Base-by-base conservation (phyloP, 2,329 filamentous ascomycete species). In the Teratosphaeriaceae sp. region DNA sequence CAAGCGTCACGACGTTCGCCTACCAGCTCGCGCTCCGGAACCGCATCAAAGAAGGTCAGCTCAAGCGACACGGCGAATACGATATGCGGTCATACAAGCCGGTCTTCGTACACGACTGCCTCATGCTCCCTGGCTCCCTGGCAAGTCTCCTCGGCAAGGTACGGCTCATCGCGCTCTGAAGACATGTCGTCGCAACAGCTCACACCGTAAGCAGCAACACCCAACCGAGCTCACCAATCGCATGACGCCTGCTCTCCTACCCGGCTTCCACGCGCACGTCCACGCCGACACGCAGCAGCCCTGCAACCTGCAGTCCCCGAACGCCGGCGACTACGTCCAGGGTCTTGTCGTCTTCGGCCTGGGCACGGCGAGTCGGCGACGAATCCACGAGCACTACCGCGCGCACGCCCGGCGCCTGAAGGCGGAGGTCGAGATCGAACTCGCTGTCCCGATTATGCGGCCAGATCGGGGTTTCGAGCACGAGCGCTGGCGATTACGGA, bases 21-120 rank as follows among this genome's bases (percentile, higher is more conserved):
- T 52, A 60, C 39, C 44, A 57, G 22, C 45, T 37, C n/a, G 55
- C 55, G 2, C 49, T 60, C 6, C 40, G 33, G n/a, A 60, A 58
- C 40, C 53, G 55, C 16, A 45, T 61, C 20, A 20, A 38, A 13
- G 42, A 48, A 34, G 37, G 35, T n/a, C 34, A 49, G 21, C 42
- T 76, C 36, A 68, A 66, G 15, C 69, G 74, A 47, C 73, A 72
- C 12, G 71, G 67, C 47, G 67, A 74, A 20, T 74, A 76, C 51
- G 74, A 74, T 3, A 61, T 73, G 9, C 67, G 62, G 48, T 69
- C 75, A 44, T 73, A 74, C 57, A 73, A 74, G 40, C 72, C 74
- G 18, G 76, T 76, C 57, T 70, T 79, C 43, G 61, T 73, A 5
- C 60, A 67, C 22, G 60, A 68, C 15, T 70, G 77, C 31, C 56